These are phyloP conservation scores for Kluyveromyces aestuarii DNA, from an alignment of 805 yeast genomes.

Conservation along the genomic window DNA sequence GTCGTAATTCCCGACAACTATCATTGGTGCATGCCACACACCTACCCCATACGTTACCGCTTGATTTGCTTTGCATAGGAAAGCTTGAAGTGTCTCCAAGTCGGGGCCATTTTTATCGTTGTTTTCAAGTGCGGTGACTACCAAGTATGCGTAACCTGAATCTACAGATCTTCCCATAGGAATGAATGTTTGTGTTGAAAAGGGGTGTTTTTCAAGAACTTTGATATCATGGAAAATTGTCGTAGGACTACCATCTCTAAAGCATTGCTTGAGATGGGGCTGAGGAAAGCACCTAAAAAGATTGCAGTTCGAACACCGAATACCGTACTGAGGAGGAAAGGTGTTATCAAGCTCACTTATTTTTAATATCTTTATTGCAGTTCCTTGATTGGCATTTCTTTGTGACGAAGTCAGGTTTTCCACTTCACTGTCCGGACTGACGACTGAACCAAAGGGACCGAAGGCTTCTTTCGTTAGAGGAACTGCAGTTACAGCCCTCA, in stretches of 20 bases:
- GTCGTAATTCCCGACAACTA: slow-evolving; percentile 49
- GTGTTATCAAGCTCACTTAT: slow-evolving; percentile 61
- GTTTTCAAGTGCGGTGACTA: slow-evolving; percentile 59
- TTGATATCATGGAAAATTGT: slow-evolving; percentile 37
- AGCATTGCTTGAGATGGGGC: slow-evolving; percentile 37
- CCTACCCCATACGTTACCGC: slow-evolving; percentile 78
- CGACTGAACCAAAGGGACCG: slow-evolving; percentile 61
- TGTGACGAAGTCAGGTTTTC: slow-evolving; percentile 23
- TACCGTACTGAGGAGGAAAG: slow-evolving; percentile 41
- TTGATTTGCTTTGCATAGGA: slow-evolving; percentile 71
- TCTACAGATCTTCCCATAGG: slow-evolving; percentile 79
- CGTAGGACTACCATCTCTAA: not conserved
- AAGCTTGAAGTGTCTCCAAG: slow-evolving; percentile 51
- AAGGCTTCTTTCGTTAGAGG: slow-evolving; percentile 61
- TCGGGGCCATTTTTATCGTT: slow-evolving; percentile 53
- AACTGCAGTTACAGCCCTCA: slow-evolving; percentile 34
- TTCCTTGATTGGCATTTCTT: slow-evolving; percentile 79
- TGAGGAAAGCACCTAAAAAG: slow-evolving; percentile 78
- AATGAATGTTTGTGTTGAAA: slow-evolving; percentile 78
- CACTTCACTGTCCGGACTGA: slow-evolving; percentile 71
- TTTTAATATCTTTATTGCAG: slow-evolving; percentile 68
- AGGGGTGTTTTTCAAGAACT: slow-evolving; percentile 87
- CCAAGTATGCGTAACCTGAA: slow-evolving; percentile 50
- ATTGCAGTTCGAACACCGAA: slow-evolving; percentile 61
- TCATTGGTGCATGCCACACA: slow-evolving; percentile 96